Percentiles rank a stretch among this genome's conserved stretches.
phyloP scores from a whole-genome alignment of 208 protist genomes.

The Crithidia mellificae region DNA sequence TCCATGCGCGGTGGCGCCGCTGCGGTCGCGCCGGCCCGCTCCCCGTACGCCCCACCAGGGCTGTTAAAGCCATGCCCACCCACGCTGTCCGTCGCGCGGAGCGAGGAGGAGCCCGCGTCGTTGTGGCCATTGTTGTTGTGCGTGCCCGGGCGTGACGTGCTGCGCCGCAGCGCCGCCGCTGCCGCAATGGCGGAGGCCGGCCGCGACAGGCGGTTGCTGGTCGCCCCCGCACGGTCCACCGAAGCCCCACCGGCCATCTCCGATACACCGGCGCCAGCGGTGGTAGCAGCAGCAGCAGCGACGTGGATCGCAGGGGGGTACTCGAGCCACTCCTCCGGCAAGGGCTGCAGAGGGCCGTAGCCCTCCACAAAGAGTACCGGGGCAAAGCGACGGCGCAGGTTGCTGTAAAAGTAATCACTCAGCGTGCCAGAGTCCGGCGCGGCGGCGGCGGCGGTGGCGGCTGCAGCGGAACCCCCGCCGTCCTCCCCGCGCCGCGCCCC shows the following conservation, averaged over 20 bases:
- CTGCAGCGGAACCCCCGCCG: neutral
- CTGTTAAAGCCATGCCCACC: neutral
- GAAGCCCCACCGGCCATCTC: constrained; percentile 1
- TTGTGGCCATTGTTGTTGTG: neutral
- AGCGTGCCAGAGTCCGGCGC: neutral
- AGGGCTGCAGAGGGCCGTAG: constrained; percentile 55
- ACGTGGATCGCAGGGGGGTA: constrained; percentile 22
- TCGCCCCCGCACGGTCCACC: neutral
- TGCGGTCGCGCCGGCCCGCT: neutral
- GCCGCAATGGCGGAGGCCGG: constrained; percentile 16
- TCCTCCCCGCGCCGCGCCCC: neutral
- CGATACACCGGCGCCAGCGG: neutral
- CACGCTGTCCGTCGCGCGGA: neutral
- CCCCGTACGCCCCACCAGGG: neutral
- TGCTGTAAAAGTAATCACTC: constrained; percentile 29
- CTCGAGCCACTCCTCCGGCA: constrained; percentile 20
- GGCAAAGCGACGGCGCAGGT: neutral
- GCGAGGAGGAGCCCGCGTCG: neutral
- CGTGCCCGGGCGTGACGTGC: constrained; percentile 11
- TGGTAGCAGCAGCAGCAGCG: neutral
- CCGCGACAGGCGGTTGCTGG: neutral
- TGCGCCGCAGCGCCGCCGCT: constrained; percentile 21
- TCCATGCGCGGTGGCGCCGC: constrained; percentile 16
- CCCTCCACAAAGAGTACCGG: constrained; percentile 60
- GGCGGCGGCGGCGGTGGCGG: neutral